Evolutionary conservation across 2,329 filamentous ascomycete genomes (phyloP).

Genomic region (Cercospora berteroae): DNA sequence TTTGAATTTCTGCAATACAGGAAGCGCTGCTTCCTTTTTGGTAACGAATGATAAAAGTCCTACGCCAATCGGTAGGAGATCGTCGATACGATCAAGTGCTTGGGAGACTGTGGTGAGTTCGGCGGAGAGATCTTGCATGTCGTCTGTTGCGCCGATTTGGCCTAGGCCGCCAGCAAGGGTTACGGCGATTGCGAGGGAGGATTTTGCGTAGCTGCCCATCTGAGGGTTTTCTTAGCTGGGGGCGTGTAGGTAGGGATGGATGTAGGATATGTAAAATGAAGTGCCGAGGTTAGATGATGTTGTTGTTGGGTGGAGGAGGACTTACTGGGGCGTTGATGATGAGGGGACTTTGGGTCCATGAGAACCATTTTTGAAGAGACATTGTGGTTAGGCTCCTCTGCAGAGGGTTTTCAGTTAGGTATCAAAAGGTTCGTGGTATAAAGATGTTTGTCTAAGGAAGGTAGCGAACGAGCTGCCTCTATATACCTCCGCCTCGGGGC

Average conservation of each 20-base stretch:
- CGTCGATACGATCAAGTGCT: constrained; percentile 14
- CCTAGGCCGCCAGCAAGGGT: constrained; percentile 52
- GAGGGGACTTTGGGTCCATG: constrained; percentile 22
- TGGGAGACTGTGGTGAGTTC: constrained; percentile 23
- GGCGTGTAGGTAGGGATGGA: not conserved
- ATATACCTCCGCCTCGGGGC: too few relatives aligned
- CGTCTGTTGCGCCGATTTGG: constrained; percentile 44
- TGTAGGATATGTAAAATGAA: too few relatives aligned
- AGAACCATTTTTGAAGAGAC: constrained; percentile 10
- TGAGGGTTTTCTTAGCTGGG: not conserved
- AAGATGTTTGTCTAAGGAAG: too few relatives aligned
- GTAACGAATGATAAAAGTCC: constrained; percentile 58
- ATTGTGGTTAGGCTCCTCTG: too few relatives aligned
- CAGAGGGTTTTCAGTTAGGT: too few relatives aligned
- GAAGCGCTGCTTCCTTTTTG: constrained; percentile 45
- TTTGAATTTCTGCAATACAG: constrained; percentile 52
- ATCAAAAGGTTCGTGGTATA: too few relatives aligned
- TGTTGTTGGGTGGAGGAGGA: not conserved
- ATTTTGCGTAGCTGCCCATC: constrained; percentile 51
- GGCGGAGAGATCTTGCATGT: constrained; percentile 20
- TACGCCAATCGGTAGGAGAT: constrained; percentile 54
- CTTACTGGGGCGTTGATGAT: constrained; percentile 27
- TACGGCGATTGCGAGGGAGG: constrained; percentile 58
- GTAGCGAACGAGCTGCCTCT: too few relatives aligned
- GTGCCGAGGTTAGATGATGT: not conserved